Base-by-base conservation (phyloP, 768 basidiomycete species). In the Lactarius quietus region DNA sequence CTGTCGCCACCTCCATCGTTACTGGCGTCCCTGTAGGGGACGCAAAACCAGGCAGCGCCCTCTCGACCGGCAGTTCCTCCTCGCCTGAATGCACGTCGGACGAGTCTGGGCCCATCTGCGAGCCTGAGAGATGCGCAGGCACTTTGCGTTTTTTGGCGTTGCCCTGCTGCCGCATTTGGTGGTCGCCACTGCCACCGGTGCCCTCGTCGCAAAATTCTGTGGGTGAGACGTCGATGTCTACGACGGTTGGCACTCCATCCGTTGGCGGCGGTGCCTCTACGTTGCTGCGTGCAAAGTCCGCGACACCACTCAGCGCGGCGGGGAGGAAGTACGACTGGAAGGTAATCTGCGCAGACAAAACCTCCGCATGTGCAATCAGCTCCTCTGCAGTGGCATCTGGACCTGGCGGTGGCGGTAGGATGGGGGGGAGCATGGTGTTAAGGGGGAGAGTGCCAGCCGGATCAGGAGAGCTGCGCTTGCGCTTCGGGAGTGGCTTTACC, bases 61-160 rank as follows among this genome's bases (percentile, higher is more conserved):
- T 70, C 53, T 77, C 75, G 57, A 69, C 72, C 15, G 69, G 70
- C 66, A 82, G 83, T 58, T 81, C 80, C 57, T 79, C 80, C 28
- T 75, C 80, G 15, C 79, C 78, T 43, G 80, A 78, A 59, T 73
- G 72, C 45, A 68, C 74, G 52, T 81, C 79, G 63, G 75, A 73
- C 61, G 69, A 72, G 63, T 83, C 81, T 52, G 80, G 81, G 61
- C 81, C 80, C 52, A 74, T 77, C 53, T 73, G 75, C 43, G 76
- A 73, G 58, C 78, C 76, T 18, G 78, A 74, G 61, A 78, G 72
- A 73, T 90, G 87, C 41, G 84, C 83, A 1, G 92, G 92, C 3
- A 93, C 91, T 74, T 93, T 93, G 56, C 92, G 82, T 78, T 93
- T 93, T 84, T 93, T 93, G 56, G 90, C 89, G 71, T 93, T 93